Evolutionary conservation across 1,284 basidiomycete species (phyloP).

Genomic region (Coniferiporia sulphurascens): DNA sequence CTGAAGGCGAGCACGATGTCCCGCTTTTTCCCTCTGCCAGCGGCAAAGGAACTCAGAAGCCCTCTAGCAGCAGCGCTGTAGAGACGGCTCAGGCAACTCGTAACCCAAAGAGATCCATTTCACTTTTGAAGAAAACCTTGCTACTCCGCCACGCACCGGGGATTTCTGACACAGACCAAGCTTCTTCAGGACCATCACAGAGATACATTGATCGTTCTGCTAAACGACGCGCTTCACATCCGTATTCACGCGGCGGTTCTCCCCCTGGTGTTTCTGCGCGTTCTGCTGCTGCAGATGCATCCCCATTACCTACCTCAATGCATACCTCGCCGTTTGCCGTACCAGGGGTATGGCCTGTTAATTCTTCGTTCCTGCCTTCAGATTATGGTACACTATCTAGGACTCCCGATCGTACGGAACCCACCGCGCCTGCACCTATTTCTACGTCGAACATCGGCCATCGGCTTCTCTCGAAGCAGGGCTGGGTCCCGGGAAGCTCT

Average conservation of each 20-base stretch:
- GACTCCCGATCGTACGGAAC: background rate
- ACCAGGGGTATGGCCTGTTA: background rate
- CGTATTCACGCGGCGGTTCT: slow-evolving; percentile 33
- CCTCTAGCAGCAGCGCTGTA: background rate
- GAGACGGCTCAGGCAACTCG: background rate
- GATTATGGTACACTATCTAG: background rate
- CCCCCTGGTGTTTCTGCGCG: slow-evolving; percentile 36
- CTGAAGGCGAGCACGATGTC: slow-evolving; percentile 46
- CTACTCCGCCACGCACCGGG: slow-evolving; percentile 13
- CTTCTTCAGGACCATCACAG: background rate
- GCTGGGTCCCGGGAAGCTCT: slow-evolving; percentile 63
- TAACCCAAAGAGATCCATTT: slow-evolving; percentile 8
- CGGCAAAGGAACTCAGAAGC: background rate
- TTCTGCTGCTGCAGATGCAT: background rate
- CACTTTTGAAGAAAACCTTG: slow-evolving; percentile 11
- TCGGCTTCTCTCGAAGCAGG: slow-evolving; percentile 61
- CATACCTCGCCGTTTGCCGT: background rate
- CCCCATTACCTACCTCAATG: background rate
- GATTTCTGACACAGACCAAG: background rate
- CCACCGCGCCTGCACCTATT: slow-evolving; percentile 37
- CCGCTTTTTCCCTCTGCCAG: slow-evolving; percentile 45
- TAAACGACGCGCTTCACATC: slow-evolving; percentile 53
- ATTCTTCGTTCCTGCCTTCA: background rate
- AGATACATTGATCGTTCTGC: slow-evolving; percentile 64
- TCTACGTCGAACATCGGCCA: slow-evolving; percentile 61